These are phyloP conservation scores for Cyclostephanos tholiformis DNA, from an alignment of 108 stramenopile species.

Conservation along the genomic window DNA sequence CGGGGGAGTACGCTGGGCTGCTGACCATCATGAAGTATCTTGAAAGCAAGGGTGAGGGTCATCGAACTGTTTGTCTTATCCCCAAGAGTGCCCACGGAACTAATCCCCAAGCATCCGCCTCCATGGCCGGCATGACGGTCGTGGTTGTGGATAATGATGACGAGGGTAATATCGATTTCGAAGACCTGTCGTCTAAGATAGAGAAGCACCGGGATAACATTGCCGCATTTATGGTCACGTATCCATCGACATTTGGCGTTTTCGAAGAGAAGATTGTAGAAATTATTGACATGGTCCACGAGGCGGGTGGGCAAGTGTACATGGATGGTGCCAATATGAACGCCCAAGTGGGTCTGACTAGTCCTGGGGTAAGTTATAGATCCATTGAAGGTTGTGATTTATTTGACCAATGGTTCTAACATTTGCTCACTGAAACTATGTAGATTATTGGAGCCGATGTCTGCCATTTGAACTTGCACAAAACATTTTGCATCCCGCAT, in stretches of 20 bases:
- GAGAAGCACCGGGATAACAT: slow-evolving; percentile 90
- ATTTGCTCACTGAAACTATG: neutral
- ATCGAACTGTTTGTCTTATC: slow-evolving; percentile 97
- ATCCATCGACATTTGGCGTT: slow-evolving; percentile 98
- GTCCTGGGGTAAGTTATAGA: slow-evolving; percentile 73
- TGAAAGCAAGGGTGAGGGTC: slow-evolving; percentile 77
- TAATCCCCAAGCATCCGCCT: slow-evolving; percentile 96
- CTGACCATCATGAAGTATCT: slow-evolving; percentile 93
- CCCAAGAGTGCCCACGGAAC: slow-evolving; percentile 99
- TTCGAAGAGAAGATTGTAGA: slow-evolving; percentile 96
- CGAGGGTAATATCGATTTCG: slow-evolving; percentile 93
- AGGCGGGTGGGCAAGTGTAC: slow-evolving; percentile 97
- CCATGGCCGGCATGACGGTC: slow-evolving; percentile 97
- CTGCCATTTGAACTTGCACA: slow-evolving; percentile 99
- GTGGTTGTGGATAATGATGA: slow-evolving; percentile 96
- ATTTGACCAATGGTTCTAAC: neutral
- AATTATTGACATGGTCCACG: slow-evolving; percentile 87
- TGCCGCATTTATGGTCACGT: slow-evolving; percentile 98
- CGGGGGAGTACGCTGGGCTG: slow-evolving; percentile 98
- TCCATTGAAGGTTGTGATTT: neutral
- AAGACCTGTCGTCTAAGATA: slow-evolving; percentile 91
- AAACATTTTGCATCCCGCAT: slow-evolving; percentile 99
- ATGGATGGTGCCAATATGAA: slow-evolving; percentile 99
- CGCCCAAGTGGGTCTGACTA: slow-evolving; percentile 97
- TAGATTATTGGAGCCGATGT: slow-evolving; percentile 95